Base-by-base conservation (phyloP, 352 stramenopile species). In the Globisporangium sylvaticum region DNA sequence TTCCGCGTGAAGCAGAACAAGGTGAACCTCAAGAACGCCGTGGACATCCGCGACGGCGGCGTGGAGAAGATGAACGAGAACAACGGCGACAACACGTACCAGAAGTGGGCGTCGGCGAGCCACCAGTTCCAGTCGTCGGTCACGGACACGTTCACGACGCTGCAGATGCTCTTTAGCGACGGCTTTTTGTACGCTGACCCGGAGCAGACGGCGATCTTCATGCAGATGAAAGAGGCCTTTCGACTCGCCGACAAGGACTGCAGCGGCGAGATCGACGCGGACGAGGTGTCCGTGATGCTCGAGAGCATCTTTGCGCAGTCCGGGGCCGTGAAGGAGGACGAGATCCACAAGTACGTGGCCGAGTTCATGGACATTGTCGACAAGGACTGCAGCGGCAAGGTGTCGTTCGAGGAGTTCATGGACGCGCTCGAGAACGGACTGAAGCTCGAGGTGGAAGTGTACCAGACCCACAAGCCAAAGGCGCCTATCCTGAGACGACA, bases 221-320 rank as follows among this genome's bases (percentile, higher is more conserved):
- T 94, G 87, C 87, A 94, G 66, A 94, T 94, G 77, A 94, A 94
- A 62, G 84, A 94, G 59, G 87, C 87, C 0, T 94, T 94, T 68
- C 80, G 87, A 14, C 64, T 90, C 0, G 87, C 84, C 0, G 87
- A 94, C 66, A 89, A 81, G 62, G 87, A 94, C 46, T 90, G 87
- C 67, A 92, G 83, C 37, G 87, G 87, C 7, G 87, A 94, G 59
- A 90, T 93, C 37, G 81, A 94, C 37, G 83, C 83, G 0, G 83
- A 92, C 32, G 87, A 94, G 67, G 87, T 94, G 9, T 78, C 79
- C 0, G 72, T 83, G 24, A 90, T 94, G 84, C 71, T 94, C 3
- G 78, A 90, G 61, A 86, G 69, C 14, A 93, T 95, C 62, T 95
- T 95, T 44, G 73, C 74, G 15, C 84, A 94, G 65, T 88, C 83